A percentile compares a stretch with the other conserved stretches of the same genome.
Evolutionary conservation across 352 stramenopile genomes (phyloP).

Genomic region (Phytophthora ramorum): DNA sequence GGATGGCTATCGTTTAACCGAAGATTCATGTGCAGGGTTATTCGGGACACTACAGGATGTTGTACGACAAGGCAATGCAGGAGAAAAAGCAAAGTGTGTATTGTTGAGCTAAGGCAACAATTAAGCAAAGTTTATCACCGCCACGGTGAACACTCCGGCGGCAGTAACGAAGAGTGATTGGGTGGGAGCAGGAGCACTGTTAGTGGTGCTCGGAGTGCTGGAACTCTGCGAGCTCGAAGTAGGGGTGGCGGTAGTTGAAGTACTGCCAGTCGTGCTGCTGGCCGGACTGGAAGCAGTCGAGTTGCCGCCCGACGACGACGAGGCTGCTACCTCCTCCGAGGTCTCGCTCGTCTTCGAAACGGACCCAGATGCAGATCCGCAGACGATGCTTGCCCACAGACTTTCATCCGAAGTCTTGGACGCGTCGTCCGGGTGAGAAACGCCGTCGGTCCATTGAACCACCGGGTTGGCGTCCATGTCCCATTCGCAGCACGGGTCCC

Average conservation of each 20-base stretch:
- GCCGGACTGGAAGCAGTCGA: conserved; percentile 15
- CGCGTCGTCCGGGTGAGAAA: conserved; percentile 29
- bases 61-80: not conserved
- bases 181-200: conserved; percentile 3
- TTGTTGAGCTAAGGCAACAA: conserved; percentile 14
- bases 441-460: conserved; percentile 22
- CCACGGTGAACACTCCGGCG: conserved; percentile 4
- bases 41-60: not conserved
- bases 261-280: conserved; percentile 3
- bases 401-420: conserved; percentile 29
- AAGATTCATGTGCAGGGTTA: conserved; percentile 1
- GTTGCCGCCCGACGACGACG: conserved; percentile 8
- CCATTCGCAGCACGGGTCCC: conserved; percentile 24
- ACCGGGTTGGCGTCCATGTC: conserved; percentile 23
- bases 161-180: conserved; percentile 13
- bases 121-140: conserved; percentile 16
- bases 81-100: conserved; percentile 3
- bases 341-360: conserved; percentile 1
- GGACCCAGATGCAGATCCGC: conserved; percentile 9
- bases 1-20: not conserved
- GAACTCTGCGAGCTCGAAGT: conserved; percentile 23
- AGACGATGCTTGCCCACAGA: conserved; percentile 22
- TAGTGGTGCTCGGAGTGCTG: conserved; percentile 16
- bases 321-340: not conserved
- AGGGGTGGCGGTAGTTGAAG: not conserved